phyloP scores from a whole-genome alignment of 2,329 filamentous ascomycete genomes.

The Ophiostoma novo-ulmi region DNA sequence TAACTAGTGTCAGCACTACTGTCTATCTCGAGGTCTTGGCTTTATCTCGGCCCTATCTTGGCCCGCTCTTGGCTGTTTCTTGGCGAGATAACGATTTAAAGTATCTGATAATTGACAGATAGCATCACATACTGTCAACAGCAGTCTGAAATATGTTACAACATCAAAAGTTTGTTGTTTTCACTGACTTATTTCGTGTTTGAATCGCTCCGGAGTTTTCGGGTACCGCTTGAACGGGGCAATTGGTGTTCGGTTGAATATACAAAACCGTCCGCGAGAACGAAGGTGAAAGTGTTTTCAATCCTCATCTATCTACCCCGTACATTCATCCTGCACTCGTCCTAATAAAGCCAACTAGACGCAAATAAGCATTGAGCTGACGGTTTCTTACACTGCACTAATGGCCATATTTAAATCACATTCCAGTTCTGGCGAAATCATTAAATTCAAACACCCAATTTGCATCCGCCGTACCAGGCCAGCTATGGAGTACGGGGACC shows the following conservation, averaged over 20 bases:
- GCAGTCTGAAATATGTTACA: neutral
- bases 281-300: neutral
- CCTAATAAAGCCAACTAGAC: neutral
- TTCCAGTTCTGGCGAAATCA: neutral
- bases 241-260: neutral
- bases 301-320: neutral
- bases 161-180: too few species aligned
- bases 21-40: conserved; percentile 12
- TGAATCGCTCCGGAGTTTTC: neutral
- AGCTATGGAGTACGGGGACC: neutral
- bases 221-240: neutral
- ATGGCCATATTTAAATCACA: neutral
- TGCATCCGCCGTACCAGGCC: neutral
- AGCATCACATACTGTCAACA: neutral
- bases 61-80: conserved; percentile 7
- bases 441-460: neutral
- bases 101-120: neutral
- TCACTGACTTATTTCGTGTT: neutral
- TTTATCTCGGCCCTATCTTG: conserved; percentile 1
- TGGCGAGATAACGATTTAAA: conserved; percentile 18
- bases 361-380: neutral
- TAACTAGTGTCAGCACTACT: neutral
- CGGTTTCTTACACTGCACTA: conserved; percentile 6
- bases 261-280: neutral
- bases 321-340: neutral